Percentiles rank a stretch among this genome's conserved stretches.
Conservation (phyloP, 2,329 filamentous ascomycete species). For the Colletotrichum sp. region DNA sequence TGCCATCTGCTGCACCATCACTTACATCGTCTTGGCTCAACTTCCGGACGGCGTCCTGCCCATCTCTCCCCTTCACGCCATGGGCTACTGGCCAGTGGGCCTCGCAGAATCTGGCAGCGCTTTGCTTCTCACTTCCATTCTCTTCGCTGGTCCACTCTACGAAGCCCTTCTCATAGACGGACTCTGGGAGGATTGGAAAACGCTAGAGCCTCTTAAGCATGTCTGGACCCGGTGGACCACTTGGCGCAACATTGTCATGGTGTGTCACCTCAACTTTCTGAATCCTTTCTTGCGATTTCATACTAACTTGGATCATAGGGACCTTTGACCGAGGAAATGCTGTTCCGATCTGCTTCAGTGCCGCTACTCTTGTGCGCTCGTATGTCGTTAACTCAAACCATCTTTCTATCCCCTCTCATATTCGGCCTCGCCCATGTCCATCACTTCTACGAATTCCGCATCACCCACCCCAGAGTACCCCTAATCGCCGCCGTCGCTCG, state of each 20-base stretch:
- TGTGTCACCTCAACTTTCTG: conserved; percentile 34
- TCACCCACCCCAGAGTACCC: conserved; percentile 77
- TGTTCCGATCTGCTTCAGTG: conserved; percentile 88
- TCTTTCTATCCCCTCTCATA: conserved; percentile 84
- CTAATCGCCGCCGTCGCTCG: conserved; percentile 67
- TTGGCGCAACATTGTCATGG: conserved; percentile 87
- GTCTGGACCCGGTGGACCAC: conserved; percentile 76
- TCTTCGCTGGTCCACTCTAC: conserved; percentile 87
- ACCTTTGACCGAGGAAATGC: conserved; percentile 88
- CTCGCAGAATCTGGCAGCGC: conserved; percentile 66
- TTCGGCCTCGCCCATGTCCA: conserved; percentile 95
- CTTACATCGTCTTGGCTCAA: conserved; percentile 64
- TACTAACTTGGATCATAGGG: conserved; percentile 54
- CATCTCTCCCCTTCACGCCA: conserved; percentile 65
- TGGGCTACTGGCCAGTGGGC: conserved; percentile 83
- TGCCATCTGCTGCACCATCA: conserved; percentile 67
- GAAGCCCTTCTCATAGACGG: conserved; percentile 78
- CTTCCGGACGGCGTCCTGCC: conserved; percentile 47
- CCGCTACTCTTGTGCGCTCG: conserved; percentile 80
- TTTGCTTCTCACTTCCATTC: conserved; percentile 73
- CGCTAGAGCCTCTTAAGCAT: conserved; percentile 58
- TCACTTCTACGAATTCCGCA: conserved; percentile 92
- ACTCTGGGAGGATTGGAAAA: conserved; percentile 69
- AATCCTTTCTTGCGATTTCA: not conserved
- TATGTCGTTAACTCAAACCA: conserved; percentile 60